Evolutionary conservation across 1,284 basidiomycete species (phyloP), one percentile per base, ranked within the genome.

Genomic region (Austroboletus niveus): DNA sequence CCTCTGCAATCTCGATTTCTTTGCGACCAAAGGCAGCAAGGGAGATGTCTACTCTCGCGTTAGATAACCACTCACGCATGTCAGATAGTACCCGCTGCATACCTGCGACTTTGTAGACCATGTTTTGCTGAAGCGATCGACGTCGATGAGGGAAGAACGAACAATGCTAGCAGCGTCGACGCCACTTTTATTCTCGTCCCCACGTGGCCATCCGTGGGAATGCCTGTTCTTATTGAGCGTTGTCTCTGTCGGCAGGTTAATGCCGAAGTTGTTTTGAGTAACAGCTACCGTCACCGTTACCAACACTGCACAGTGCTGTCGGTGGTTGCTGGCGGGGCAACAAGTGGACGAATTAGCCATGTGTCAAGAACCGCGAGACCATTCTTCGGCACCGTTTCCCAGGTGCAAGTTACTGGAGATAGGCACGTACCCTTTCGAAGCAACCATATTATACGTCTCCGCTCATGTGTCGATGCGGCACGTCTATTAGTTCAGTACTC

Each of bases 1-100:
- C 89, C 82, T 98, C 94, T 60, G 95, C 94, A 74, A 98, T 94
- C 80, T 96, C 89, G 68, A 98, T 92, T 80, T 98, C 95, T 81
- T 98, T 97, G 77, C 95, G 93, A 75, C 94, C 92, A 72, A 93
- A 95, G 57, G 93, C 91, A 70, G 94, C 95, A 70, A 98, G 91
- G 69, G 94, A 98, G 71, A 97, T 80, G 71, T 98, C 94, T 62
- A 62, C 48, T 17, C 24, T 24, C 38, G 36, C 30, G 55, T 59
- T 1, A 62, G 50, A 52, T 48, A 24, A 42, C 32, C 9, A 29
- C 31, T 45, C 20, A 0, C 14, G 43, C 38, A 31, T 43, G 3
- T 11, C 17, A 5, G 36, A 53, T 38, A 5, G 15, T 29, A 6
- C 34, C 17, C 17, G 10, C 20, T 35, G 2, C 75, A 58, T 66